These are phyloP conservation scores for Geosiphon pyriformis DNA, from an alignment of 192 early-diverging fungal genomes.

Conservation along the genomic window DNA sequence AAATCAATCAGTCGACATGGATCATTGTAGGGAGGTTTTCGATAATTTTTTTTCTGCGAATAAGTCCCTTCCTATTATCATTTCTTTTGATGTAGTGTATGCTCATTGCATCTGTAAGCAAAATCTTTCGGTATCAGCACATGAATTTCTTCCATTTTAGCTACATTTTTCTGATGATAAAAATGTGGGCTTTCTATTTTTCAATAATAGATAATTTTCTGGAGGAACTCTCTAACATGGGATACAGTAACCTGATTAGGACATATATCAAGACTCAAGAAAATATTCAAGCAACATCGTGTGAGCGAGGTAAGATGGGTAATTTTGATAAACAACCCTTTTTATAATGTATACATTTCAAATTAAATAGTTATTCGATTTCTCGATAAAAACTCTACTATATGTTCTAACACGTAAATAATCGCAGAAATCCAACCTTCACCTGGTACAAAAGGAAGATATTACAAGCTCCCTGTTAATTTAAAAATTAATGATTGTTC, in stretches of 20 bases:
- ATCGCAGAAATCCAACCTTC: not conserved
- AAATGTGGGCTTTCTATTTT: not conserved
- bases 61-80: slow-evolving; percentile 43
- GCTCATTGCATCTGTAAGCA: slow-evolving; percentile 51
- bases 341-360: too few relatives aligned
- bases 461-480: slow-evolving; percentile 46
- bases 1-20: slow-evolving; percentile 59
- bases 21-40: slow-evolving; percentile 49
- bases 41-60: slow-evolving; percentile 35
- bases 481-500: slow-evolving; percentile 54
- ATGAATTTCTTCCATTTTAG: not conserved
- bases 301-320: not conserved
- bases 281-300: not conserved
- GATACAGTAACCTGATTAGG: not conserved
- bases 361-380: too few relatives aligned
- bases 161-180: not conserved
- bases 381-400: not conserved
- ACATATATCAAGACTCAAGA: not conserved
- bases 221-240: not conserved
- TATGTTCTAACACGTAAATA: not conserved
- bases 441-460: slow-evolving; percentile 32
- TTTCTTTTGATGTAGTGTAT: slow-evolving; percentile 77
- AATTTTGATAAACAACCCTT: too few relatives aligned
- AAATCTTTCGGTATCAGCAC: too few relatives aligned
- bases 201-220: slow-evolving; percentile 20